Evolutionary conservation across 805 yeast species (phyloP), one percentile per base, ranked within the genome.

Genomic region (Kodamaea hsintzibuensis): DNA sequence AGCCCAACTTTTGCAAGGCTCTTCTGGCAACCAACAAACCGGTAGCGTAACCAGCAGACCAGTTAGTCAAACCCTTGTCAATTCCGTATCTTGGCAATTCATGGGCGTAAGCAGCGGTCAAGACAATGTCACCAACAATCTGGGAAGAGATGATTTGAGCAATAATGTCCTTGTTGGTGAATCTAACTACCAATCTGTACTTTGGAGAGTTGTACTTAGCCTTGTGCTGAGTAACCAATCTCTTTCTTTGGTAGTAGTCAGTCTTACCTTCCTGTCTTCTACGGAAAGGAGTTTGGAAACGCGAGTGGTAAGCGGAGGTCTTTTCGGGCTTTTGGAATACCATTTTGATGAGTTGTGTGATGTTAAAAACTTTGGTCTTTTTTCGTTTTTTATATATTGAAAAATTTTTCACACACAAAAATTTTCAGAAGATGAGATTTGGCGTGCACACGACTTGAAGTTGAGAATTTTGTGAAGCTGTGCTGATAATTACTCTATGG

Each of bases 201-300:
- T 95, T 95, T 82, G 99, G 99, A 76, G 97, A 78, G 88, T 85
- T 87, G 96, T 95, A 95, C 86, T 95, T 95, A 78, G 97, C 97
- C 92, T 95, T 95, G 95, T 93, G 97, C 85, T 95, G 99, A 73
- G 98, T 85, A 74, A 95, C 95, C 76, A 95, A 84, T 84, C 98
- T 91, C 96, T 95, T 95, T 88, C 99, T 92, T 80, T 95, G 97
- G 87, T 92, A 95, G 96, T 92, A 95, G 81, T 95, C 99, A 77
- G 99, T 95, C 87, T 95, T 95, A 84, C 99, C 99, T 84, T 95
- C 98, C 79, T 96, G 90, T 89, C 99, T 90, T 87, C 99, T 92
- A 82, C 99, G 91, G 97, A 92, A 95, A 66, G 98, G 98, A 79
- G 99, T 95, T 85, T 95, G 99, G 96, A 86, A 95, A 80, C 99